A percentile compares a stretch with the other conserved stretches of the same genome.
These are phyloP conservation scores for Rubroboletus satanas DNA, from an alignment of 768 basidiomycete species.

Conservation along the genomic window DNA sequence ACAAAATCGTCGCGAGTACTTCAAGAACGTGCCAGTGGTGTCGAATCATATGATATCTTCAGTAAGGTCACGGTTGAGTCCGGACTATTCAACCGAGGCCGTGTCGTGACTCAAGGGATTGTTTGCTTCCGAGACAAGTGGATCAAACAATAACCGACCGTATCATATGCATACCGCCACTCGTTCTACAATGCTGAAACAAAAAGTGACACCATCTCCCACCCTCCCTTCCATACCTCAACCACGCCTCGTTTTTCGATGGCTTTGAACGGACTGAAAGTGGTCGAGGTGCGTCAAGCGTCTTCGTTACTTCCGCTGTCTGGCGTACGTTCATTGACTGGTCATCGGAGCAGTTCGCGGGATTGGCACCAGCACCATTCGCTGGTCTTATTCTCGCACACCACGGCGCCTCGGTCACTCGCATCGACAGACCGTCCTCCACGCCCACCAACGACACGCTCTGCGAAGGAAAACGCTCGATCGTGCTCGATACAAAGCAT, in stretches of 20 bases:
- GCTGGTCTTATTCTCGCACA: conserved; percentile 75
- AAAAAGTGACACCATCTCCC: not conserved
- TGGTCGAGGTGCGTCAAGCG: conserved; percentile 40
- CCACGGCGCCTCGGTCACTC: conserved; percentile 72
- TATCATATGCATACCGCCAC: not conserved
- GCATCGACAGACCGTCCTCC: conserved; percentile 62
- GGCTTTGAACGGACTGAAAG: conserved; percentile 48
- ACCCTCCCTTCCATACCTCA: not conserved
- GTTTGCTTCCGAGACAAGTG: not conserved
- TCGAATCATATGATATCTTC: not conserved
- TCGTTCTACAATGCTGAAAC: conserved; percentile 12
- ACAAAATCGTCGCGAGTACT: no score
- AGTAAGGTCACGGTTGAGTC: no score
- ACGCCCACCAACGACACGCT: conserved; percentile 45
- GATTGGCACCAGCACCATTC: conserved; percentile 79
- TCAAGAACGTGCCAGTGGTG: not conserved
- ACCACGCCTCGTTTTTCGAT: conserved; percentile 23
- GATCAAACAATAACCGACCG: not conserved
- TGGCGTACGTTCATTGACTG: not conserved
- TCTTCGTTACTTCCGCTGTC: not conserved
- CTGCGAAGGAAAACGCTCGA: conserved; percentile 74
- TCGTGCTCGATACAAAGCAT: conserved; percentile 64
- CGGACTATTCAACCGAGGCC: not conserved
- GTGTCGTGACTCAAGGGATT: not conserved
- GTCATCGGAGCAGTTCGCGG: conserved; percentile 56